Evolutionary conservation across 148 eudicot genomes (phyloP), one percentile per base, ranked within the genome.

Genomic region (Rhododendron mucronatum): DNA sequence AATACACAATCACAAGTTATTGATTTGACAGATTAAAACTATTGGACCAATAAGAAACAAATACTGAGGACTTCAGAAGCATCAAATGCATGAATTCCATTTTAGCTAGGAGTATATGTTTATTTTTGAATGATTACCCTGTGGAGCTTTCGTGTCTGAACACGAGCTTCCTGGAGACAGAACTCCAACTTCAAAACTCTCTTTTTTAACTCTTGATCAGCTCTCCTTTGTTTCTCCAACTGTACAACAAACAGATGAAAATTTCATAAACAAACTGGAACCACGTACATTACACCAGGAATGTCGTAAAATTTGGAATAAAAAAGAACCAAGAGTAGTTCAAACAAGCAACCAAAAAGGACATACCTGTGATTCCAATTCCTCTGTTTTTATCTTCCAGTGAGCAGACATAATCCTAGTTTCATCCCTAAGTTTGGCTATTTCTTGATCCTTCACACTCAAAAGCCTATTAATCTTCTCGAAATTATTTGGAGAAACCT

Each of bases 161-260:
- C 90, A 33, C 98, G 97, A 90, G 98, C 95, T 85, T 96, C 98
- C 82, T 96, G 98, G 71, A 96, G 96, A 86, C 99, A 95, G 81
- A 96, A 95, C 84, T 96, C 99, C 91, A 96, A 87, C 90, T 95
- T 96, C 83, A 96, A 80, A 51, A 96, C 98, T 85, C 94, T 96
- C 88, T 96, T 96, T 80, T 95, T 96, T 82, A 96, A 85, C 86
- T 96, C 98, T 89, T 94, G 97, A 91, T 96, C 96, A 47, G 93
- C 91, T 90, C 92, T 95, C 85, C 90, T 87, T 63, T 93, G 96
- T 89, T 94, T 96, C 90, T 95, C 99, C 85, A 96, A 48, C 99
- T 96, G 90, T 77, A 55, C 61, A 55, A 55, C 61, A 55, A 53
- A 30, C 6, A 26, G 44, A 13, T 20, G 28, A 71, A 81, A 55